Base-by-base conservation (phyloP, 2,329 filamentous ascomycete genomes). In the Gyromitra esculenta region DNA sequence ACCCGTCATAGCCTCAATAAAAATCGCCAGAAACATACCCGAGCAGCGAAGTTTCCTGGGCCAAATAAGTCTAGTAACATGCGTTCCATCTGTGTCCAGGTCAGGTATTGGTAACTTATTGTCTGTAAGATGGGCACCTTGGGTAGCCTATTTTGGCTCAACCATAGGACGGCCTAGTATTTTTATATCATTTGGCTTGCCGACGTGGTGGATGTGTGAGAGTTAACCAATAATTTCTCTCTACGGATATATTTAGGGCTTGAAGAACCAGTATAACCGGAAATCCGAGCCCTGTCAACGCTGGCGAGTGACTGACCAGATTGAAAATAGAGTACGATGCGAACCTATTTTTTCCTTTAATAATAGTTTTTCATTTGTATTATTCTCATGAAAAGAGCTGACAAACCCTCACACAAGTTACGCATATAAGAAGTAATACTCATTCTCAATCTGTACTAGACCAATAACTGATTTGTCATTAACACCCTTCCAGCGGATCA, bases 111-210 rank as follows among this genome's bases (percentile, higher is more conserved):
- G 31, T 52, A 54, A 48, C 43, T 68, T 54, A 73, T 73, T 60
- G 54, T 68, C 45, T 73, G 71, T 13, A 67, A 54, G 25, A 73
- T 41, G 25, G 25, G 60, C 71, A 73, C 68, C 43, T 67, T 67
- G 43, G 25, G 18, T 18, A 43, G 41, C 63, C 18, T 66, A 8
- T 21, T 15, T 60, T 18, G 43, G 50, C 6, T 15, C 5, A 56
- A 56, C 31, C 21, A 56, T 5, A 52, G 62, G 31, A 57, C 8
- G 43, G 35, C 13, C 18, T 63, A 52, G 45, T 35, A 18, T 62
- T 73, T 73, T 73, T 60, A 59, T 45, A 52, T 37, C 57, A 21
- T 18, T 15, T 13, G 6, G 50, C 31, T 21, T 43, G 64, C 13
- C 11, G n/a, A n/a, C n/a, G 41, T 45, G 15, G 41, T 59, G 56